phyloP scores from a whole-genome alignment of 257 asterid genomes.

The Lycium ferocissimum region DNA sequence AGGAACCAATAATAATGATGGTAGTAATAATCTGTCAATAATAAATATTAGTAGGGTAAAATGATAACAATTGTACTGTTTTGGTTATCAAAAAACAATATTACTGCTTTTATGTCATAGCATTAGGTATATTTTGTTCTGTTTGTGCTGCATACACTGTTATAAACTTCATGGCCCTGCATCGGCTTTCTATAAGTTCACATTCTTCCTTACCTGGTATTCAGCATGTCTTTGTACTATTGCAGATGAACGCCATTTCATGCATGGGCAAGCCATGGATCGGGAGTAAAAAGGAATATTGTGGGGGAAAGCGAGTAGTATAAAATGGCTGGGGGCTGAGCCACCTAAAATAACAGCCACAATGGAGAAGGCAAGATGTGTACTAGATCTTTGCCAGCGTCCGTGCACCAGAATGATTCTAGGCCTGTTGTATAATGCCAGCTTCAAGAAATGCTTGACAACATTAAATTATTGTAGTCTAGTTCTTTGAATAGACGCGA shows the following conservation, averaged over 20 bases:
- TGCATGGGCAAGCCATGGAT: slow-evolving; percentile 70
- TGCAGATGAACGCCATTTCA: slow-evolving; percentile 74
- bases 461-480: slow-evolving; percentile 53
- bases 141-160: slow-evolving; percentile 16
- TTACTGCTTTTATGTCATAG: neutral
- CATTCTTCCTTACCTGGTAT: slow-evolving; percentile 13
- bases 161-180: neutral
- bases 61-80: neutral
- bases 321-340: slow-evolving; percentile 25
- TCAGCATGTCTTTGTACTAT: slow-evolving; percentile 13
- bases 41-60: neutral
- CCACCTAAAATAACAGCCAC: slow-evolving; percentile 20
- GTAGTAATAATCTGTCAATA: neutral
- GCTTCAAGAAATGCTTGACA: slow-evolving; percentile 36
- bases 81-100: neutral
- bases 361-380: slow-evolving; percentile 28
- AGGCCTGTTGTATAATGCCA: slow-evolving; percentile 63
- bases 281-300: slow-evolving; percentile 51
- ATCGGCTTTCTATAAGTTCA: neutral
- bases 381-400: slow-evolving; percentile 37
- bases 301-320: slow-evolving; percentile 23
- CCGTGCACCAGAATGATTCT: slow-evolving; percentile 40
- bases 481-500: slow-evolving; percentile 44
- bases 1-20: neutral
- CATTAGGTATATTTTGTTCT: neutral